phyloP scores from a whole-genome alignment of 768 basidiomycete genomes.

The Kwoniella newhampshirensis region DNA sequence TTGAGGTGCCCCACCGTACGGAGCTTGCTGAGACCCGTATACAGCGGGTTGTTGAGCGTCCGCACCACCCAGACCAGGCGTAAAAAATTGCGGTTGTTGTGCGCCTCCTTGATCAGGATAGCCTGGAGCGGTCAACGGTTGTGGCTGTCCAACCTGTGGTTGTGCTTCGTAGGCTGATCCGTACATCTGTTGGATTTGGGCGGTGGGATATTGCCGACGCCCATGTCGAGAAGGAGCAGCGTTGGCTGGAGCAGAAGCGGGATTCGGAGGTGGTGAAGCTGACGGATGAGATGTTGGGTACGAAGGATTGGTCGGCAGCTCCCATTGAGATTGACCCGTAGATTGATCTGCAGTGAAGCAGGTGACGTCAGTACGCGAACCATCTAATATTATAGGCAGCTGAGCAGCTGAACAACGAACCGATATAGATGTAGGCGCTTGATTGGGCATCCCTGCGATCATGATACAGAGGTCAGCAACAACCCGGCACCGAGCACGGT shows the following conservation, averaged over 20 bases:
- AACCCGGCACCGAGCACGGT: background rate
- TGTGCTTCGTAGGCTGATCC: slow-evolving; percentile 58
- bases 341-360: slow-evolving; percentile 68
- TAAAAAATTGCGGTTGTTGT: slow-evolving; percentile 44
- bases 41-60: slow-evolving; percentile 30
- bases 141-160: slow-evolving; percentile 55
- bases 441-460: slow-evolving; percentile 69
- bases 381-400: background rate
- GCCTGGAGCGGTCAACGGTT: slow-evolving; percentile 28
- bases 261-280: slow-evolving; percentile 44
- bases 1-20: slow-evolving; percentile 19
- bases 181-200: slow-evolving; percentile 68
- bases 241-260: slow-evolving; percentile 57
- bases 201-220: slow-evolving; percentile 83
- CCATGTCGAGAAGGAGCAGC: slow-evolving; percentile 61
- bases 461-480: slow-evolving; percentile 12
- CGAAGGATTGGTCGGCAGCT: slow-evolving; percentile 61
- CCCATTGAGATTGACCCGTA: slow-evolving; percentile 78
- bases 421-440: slow-evolving; percentile 84
- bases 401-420: slow-evolving; percentile 58
- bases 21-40: slow-evolving; percentile 37
- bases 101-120: slow-evolving; percentile 19
- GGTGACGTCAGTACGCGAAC: slow-evolving; percentile 1
- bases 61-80: slow-evolving; percentile 36
- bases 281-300: slow-evolving; percentile 35